phyloP scores from a whole-genome alignment of 164 flowering plant species.

The Vitis cinerea region DNA sequence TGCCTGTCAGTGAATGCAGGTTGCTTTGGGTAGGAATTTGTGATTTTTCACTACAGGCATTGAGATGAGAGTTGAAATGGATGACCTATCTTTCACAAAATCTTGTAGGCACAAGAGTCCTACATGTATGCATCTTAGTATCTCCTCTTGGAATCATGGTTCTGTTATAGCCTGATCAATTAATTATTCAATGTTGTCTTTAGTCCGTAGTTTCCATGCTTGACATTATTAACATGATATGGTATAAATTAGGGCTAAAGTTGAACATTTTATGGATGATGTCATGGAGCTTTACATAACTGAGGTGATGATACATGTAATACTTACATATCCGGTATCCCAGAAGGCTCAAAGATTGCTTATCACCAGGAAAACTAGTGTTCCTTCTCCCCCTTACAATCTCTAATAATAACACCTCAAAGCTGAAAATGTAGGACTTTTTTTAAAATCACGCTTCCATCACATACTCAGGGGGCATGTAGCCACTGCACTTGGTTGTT shows the following conservation, averaged over 20 bases:
- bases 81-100: too few relatives aligned
- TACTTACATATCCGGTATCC: slow-evolving; percentile 3
- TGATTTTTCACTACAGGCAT: too few relatives aligned
- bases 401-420: slow-evolving; percentile 27
- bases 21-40: too few relatives aligned
- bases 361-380: slow-evolving; percentile 6
- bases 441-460: neutral
- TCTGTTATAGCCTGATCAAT: slow-evolving; percentile 9
- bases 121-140: too few relatives aligned
- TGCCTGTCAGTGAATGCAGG: slow-evolving; percentile 16
- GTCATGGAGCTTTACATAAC: too few relatives aligned
- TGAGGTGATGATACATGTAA: too few relatives aligned
- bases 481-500: slow-evolving; percentile 21
- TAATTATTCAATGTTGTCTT: slow-evolving; percentile 8
- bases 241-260: too few relatives aligned
- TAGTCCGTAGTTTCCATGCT: neutral
- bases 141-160: neutral
- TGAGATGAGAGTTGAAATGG: too few relatives aligned
- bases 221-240: neutral
- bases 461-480: slow-evolving; percentile 33
- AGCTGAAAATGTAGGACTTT: neutral
- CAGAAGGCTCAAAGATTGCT: too few relatives aligned
- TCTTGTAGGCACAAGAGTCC: too few relatives aligned
- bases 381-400: slow-evolving; percentile 25
- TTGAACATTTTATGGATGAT: too few relatives aligned